A percentile compares a stretch with the other conserved stretches of the same genome.
Evolutionary conservation across 139 green algal genomes (phyloP).

Genomic region (Coelastrella sp.): DNA sequence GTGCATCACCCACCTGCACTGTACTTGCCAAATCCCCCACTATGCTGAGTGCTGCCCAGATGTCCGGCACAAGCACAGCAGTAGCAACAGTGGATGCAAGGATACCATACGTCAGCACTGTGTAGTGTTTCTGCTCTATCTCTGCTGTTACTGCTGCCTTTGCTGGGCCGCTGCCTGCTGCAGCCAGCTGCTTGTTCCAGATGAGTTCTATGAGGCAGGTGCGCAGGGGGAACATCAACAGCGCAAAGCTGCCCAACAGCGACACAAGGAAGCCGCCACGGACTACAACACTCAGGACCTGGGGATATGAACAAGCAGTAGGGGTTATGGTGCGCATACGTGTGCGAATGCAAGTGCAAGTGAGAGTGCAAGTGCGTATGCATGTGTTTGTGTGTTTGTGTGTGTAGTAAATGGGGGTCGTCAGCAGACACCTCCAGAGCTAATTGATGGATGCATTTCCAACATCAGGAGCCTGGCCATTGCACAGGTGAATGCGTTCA

Average conservation of each 20-base stretch:
- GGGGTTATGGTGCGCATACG: background rate
- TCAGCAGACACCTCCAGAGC: too few relatives aligned
- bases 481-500: too few relatives aligned
- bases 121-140: slow-evolving; percentile 30
- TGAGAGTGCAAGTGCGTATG: background rate
- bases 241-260: slow-evolving; percentile 48
- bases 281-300: slow-evolving; percentile 38
- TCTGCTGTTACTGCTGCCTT: slow-evolving; percentile 11
- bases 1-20: background rate
- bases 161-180: slow-evolving; percentile 15
- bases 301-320: background rate
- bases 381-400: background rate
- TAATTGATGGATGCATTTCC: too few relatives aligned
- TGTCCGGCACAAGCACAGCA: slow-evolving; percentile 44
- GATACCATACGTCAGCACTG: slow-evolving; percentile 35
- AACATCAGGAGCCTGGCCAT: too few relatives aligned
- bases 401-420: background rate
- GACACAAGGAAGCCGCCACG: slow-evolving; percentile 49
- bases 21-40: slow-evolving; percentile 44
- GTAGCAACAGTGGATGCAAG: slow-evolving; percentile 22
- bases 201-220: slow-evolving; percentile 45
- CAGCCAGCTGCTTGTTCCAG: slow-evolving; percentile 5
- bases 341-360: background rate
- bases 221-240: slow-evolving; percentile 59
- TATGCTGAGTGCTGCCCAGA: slow-evolving; percentile 44